Base-by-base conservation (phyloP, 306 rosid genomes). In the Malus orientalis region DNA sequence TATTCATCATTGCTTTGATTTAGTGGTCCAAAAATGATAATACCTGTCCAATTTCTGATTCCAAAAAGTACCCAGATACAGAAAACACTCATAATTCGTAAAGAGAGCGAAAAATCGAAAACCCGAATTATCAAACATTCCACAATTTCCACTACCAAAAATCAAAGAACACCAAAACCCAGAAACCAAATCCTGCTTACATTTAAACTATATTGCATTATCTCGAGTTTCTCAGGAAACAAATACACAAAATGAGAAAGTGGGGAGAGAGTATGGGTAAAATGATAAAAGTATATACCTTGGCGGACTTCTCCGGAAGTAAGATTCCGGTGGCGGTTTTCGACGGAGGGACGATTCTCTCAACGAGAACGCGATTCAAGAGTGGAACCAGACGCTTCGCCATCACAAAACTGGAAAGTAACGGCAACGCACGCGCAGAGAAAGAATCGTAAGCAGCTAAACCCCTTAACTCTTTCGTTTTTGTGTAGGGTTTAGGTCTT, bases 381-480 rank as follows among this genome's bases (percentile, higher is more conserved):
- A 88, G 79, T 3, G 97, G 97, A 63, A 88, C 73, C 80, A 91
- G 80, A 57, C 97, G 95, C 81, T 79, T 88, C 75, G 95, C 95
- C 97, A 91, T 91, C 29, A 64, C 29, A 54, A 51, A 27, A 36
- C 1, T 2, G 25, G 63, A 53, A 57, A 10, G 58, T 55, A 15
- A 42, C 45, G 45, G 45, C 45, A 42, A 42, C 45, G 22, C 60
- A 47, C 57, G 18, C 38, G 4, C 7, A 60, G 18, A 30, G 65
- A 1, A 57, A 7, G 10, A 12, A 25, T 14, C 65, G 18, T 25
- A 11, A 22, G 23, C 13, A 11, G 36, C 66, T 25, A 60, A 60
- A 25, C 66, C 66, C 32, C 29, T 60, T 16, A 23, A 60, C 32
- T 11, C 14, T 8, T 5, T 38, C 11, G 11, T 16, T 67, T 2